phyloP scores from a whole-genome alignment of 108 stramenopile genomes.

The Ochromonas danica region DNA sequence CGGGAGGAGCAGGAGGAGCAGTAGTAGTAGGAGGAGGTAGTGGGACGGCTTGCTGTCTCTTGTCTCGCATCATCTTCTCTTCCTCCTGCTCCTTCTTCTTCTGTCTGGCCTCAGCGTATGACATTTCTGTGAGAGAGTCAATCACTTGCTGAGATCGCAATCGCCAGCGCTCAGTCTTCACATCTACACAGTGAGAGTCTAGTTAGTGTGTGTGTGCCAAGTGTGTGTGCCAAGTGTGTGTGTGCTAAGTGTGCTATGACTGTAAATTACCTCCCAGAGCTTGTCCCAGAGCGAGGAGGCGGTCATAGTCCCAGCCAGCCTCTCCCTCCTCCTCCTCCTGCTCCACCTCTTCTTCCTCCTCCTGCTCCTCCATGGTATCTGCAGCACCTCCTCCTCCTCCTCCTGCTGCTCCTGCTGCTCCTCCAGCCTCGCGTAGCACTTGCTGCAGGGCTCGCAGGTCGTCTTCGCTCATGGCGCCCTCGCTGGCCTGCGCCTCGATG shows the following conservation, averaged over 20 bases:
- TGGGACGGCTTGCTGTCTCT: not conserved
- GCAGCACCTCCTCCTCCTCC: not conserved
- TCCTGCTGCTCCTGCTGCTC: not conserved
- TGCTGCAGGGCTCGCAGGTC: not conserved
- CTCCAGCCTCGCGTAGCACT: not conserved
- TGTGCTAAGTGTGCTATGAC: no score
- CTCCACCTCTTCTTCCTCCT: conserved; percentile 23
- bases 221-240: not conserved
- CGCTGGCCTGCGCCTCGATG: not conserved
- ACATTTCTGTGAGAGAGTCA: conserved; percentile 1
- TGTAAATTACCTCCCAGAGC: not conserved
- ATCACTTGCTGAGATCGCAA: conserved; percentile 6
- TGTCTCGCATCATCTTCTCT: not conserved
- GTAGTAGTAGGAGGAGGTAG: not conserved
- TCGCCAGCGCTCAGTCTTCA: conserved; percentile 33
- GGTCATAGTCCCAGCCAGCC: conserved; percentile 27
- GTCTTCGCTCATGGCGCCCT: not conserved
- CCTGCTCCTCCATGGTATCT: not conserved
- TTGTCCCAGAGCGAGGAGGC: not conserved
- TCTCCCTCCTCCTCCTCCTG: conserved; percentile 11
- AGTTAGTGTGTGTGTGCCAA: no score
- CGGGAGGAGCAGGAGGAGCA: not conserved
- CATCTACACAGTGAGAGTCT: conserved; percentile 5
- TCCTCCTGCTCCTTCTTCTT: not conserved
- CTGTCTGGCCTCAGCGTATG: not conserved